These are phyloP conservation scores for Beauveria brongniartii DNA, from an alignment of 2,329 filamentous ascomycete genomes.

Conservation along the genomic window DNA sequence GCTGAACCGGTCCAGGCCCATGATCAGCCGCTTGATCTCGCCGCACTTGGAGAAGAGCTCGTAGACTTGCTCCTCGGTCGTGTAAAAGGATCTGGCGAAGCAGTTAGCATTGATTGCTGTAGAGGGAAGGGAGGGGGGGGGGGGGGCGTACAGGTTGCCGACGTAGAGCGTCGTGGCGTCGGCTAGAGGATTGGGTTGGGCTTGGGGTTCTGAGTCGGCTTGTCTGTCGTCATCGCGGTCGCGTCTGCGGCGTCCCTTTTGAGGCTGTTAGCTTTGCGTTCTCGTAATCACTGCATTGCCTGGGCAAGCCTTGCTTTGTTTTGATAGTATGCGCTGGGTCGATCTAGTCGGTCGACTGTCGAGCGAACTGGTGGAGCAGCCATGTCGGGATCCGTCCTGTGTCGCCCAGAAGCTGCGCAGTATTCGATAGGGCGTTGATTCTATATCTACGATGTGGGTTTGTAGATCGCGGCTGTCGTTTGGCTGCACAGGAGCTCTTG, in stretches of 20 bases:
- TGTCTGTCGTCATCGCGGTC: slow-evolving; percentile 50
- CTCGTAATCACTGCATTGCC: slow-evolving; percentile 10
- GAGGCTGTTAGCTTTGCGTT: not conserved
- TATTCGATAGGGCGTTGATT: not conserved
- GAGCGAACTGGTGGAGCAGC: slow-evolving; percentile 4
- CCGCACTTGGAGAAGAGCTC: slow-evolving; percentile 94
- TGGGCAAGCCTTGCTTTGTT: slow-evolving; percentile 54
- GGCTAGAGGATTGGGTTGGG: slow-evolving; percentile 59
- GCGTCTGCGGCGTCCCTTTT: slow-evolving; percentile 63
- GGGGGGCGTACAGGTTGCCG: slow-evolving; percentile 66
- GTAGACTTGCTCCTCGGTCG: slow-evolving; percentile 97
- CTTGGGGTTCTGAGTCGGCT: slow-evolving; percentile 43
- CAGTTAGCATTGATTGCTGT: slow-evolving; percentile 8
- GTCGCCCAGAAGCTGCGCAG: not conserved
- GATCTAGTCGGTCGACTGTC: slow-evolving; percentile 87
- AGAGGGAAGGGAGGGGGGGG: not conserved
- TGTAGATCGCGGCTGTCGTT: not conserved
- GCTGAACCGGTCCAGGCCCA: slow-evolving; percentile 93
- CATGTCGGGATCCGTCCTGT: not conserved
- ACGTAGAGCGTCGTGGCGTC: slow-evolving; percentile 94
- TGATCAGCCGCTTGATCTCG: slow-evolving; percentile 95
- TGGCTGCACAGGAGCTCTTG: not conserved
- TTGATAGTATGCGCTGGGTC: slow-evolving; percentile 87
- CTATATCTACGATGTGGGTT: not conserved
- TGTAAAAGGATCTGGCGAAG: slow-evolving; percentile 75